A percentile compares a stretch with the other conserved stretches of the same genome.
Evolutionary conservation across 1,139 yeast species (phyloP).

Genomic region (Trichomonascaceae sp.): DNA sequence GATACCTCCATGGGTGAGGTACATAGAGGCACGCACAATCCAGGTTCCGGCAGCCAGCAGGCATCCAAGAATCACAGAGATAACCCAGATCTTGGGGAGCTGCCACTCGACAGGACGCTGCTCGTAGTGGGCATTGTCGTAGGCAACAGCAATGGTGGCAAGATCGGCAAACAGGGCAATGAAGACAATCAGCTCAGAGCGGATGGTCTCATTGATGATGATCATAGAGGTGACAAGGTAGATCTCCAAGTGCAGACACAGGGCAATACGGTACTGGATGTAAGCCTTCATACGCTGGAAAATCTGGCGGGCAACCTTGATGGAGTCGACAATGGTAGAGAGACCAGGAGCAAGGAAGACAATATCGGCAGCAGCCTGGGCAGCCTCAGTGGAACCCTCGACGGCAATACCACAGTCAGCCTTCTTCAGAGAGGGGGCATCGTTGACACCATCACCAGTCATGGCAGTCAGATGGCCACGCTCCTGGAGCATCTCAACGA

Average conservation of each 20-base stretch:
- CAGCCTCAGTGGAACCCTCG: conserved; percentile 95
- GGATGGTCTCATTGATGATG: conserved; percentile 68
- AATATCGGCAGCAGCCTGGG: conserved; percentile 92
- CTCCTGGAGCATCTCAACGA: conserved; percentile 78
- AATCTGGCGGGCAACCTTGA: conserved; percentile 90
- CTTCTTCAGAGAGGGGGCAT: conserved; percentile 92
- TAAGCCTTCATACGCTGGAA: conserved; percentile 98
- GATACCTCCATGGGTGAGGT: conserved; percentile 77
- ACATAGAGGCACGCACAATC: conserved; percentile 87
- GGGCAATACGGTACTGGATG: conserved; percentile 92
- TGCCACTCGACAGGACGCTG: conserved; percentile 89
- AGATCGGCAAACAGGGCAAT: conserved; percentile 93
- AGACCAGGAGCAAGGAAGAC: conserved; percentile 95
- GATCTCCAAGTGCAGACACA: conserved; percentile 82
- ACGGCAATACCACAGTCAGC: conserved; percentile 97
- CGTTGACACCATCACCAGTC: conserved; percentile 99
- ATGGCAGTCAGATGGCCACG: conserved; percentile 94
- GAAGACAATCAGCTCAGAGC: conserved; percentile 82
- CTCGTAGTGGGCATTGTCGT: conserved; percentile 88
- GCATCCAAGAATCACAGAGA: conserved; percentile 73
- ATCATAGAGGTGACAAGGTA: conserved; percentile 93
- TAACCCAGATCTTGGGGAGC: conserved; percentile 94
- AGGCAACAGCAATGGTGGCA: conserved; percentile 90
- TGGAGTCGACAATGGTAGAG: conserved; percentile 76
- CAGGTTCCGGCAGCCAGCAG: conserved; percentile 82